Conservation (phyloP, 73 alveolate genomes). For the Paramecium tetraurelia region DNA sequence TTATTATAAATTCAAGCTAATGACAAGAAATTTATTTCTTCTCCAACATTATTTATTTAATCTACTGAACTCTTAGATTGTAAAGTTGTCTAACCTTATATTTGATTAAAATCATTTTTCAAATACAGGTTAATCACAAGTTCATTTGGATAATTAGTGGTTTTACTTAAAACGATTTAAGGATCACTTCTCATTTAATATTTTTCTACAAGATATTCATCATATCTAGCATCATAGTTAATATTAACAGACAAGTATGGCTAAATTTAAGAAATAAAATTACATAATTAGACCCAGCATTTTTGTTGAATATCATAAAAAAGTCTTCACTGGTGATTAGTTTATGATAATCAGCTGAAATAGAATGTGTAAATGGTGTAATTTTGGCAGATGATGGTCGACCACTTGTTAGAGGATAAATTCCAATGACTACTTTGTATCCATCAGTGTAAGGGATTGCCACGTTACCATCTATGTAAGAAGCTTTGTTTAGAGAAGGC, state of each 20-base stretch:
- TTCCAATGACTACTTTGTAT: background rate
- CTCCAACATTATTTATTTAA: background rate
- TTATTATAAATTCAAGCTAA: background rate
- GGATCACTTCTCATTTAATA: background rate
- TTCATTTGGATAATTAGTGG: background rate
- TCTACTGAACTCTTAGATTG: background rate
- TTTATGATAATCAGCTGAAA: background rate
- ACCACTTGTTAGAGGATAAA: background rate
- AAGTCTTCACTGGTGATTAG: background rate
- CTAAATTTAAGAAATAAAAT: background rate
- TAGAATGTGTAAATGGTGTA: background rate
- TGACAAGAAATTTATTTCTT: background rate
- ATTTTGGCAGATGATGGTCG: background rate
- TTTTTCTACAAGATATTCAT: background rate
- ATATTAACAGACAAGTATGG: background rate
- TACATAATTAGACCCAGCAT: background rate
- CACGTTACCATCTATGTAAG: background rate
- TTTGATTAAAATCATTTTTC: background rate
- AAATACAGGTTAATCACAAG: background rate
- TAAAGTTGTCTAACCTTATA: background rate
- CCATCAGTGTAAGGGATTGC: background rate
- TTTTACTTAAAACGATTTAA: background rate
- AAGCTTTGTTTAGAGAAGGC: background rate
- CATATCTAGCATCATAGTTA: background rate
- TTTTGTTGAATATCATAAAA: background rate